Evolutionary conservation across 768 basidiomycete species (phyloP).

Genomic region (Suillus cothurnatus): DNA sequence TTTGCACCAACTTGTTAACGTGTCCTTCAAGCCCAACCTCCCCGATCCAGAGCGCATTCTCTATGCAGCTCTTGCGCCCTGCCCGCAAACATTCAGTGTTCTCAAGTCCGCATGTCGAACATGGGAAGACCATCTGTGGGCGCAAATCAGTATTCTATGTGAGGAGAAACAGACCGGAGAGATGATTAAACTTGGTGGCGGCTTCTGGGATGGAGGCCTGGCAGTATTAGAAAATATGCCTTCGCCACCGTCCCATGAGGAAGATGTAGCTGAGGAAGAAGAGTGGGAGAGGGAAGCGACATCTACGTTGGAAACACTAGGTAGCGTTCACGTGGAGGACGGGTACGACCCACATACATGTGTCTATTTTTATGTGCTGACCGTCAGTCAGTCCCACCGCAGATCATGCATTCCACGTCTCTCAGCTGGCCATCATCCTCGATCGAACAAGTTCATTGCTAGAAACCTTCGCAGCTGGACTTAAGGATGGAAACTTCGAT

Average conservation of each 20-base stretch:
- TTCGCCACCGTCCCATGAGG: constrained; percentile 23
- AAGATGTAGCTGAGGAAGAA: constrained; percentile 45
- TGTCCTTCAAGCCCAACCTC: constrained; percentile 47
- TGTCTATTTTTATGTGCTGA: constrained; percentile 10
- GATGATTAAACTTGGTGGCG: constrained; percentile 61
- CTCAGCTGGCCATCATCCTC: constrained; percentile 79
- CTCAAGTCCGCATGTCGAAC: constrained; percentile 78
- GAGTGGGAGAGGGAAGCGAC: constrained; percentile 71
- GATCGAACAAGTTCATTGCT: constrained; percentile 69
- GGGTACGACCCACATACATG: constrained; percentile 47
- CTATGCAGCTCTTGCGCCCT: constrained; percentile 84
- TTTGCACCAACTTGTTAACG: neutral
- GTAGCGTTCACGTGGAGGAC: constrained; percentile 59
- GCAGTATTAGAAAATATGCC: constrained; percentile 46
- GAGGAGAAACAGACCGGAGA: constrained; percentile 79
- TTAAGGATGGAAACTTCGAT: constrained; percentile 53
- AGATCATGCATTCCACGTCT: constrained; percentile 78
- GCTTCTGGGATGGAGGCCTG: constrained; percentile 79
- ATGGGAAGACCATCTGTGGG: constrained; percentile 98
- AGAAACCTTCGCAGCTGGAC: constrained; percentile 62
- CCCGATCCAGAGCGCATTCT: constrained; percentile 79
- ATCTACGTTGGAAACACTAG: constrained; percentile 56
- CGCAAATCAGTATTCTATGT: constrained; percentile 76
- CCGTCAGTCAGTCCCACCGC: constrained; percentile 50
- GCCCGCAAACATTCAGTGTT: constrained; percentile 60